phyloP scores from a whole-genome alignment of 225 moss, liverwort and hornwort species.

The Physcomitrellopsis africana region DNA sequence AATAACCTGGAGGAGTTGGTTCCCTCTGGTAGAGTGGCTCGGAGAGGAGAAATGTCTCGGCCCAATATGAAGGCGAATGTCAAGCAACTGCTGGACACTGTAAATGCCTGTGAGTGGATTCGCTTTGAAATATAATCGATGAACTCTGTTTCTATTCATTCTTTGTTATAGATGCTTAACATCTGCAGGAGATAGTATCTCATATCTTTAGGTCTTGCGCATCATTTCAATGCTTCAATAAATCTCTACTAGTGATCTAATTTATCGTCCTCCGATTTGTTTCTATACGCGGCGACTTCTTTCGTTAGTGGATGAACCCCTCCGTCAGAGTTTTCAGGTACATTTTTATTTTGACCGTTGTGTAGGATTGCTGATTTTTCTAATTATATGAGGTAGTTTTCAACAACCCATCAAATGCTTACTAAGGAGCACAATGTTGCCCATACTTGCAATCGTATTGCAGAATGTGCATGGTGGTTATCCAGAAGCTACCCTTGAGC shows the following conservation, averaged over 20 bases:
- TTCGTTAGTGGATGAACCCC: slow-evolving; percentile 48
- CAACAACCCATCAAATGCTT: too few species aligned
- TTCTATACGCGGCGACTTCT: slow-evolving; percentile 28
- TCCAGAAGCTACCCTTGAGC: slow-evolving; percentile 62
- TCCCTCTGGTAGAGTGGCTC: slow-evolving; percentile 11
- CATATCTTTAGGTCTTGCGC: not conserved
- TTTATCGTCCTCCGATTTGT: not conserved
- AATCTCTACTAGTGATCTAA: not conserved
- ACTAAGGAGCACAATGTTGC: not conserved
- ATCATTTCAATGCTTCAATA: not conserved
- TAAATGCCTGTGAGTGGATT: slow-evolving; percentile 45
- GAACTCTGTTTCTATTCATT: slow-evolving; percentile 5
- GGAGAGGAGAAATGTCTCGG: slow-evolving; percentile 17
- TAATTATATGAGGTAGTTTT: not conserved
- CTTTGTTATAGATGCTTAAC: not conserved
- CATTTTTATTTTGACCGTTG: not conserved
- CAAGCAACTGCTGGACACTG: slow-evolving; percentile 37
- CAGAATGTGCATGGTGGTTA: slow-evolving; percentile 80
- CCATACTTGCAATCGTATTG: slow-evolving; percentile 5
- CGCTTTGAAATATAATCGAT: not conserved
- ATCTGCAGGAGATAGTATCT: not conserved
- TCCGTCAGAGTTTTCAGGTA: slow-evolving; percentile 55
- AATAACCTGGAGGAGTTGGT: slow-evolving; percentile 25
- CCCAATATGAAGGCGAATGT: slow-evolving; percentile 41
- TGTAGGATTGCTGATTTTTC: not conserved